Conservation (phyloP, 2,329 filamentous ascomycete genomes). For the Ophiognomonia clavigignenti-juglandacearum region DNA sequence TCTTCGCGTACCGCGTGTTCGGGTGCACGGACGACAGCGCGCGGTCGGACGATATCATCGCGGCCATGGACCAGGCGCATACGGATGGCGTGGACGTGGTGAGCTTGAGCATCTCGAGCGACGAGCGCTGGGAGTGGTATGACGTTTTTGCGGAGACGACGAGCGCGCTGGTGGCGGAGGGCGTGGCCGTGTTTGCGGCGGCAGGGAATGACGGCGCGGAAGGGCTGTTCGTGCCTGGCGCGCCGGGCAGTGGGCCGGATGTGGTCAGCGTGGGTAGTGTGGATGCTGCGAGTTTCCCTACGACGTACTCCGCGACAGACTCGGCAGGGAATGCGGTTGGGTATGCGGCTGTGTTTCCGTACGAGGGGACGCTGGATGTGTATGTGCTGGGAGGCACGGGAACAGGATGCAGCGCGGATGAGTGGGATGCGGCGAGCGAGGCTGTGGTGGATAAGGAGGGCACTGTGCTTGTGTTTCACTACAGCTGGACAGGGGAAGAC, state of each 20-base stretch:
- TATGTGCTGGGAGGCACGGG: conserved; percentile 12
- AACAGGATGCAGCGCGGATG: conserved; percentile 7
- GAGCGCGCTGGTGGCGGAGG: conserved; percentile 12
- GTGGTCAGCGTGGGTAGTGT: conserved; percentile 22
- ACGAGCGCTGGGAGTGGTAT: conserved; percentile 14
- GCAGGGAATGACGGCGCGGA: conserved; percentile 17
- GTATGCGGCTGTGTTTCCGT: conserved; percentile 20
- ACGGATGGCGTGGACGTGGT: conserved; percentile 25
- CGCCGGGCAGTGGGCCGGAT: conserved; percentile 15
- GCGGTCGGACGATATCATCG: conserved; percentile 20
- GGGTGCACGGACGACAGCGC: not conserved
- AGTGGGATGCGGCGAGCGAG: conserved; percentile 15
- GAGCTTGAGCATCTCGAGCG: conserved; percentile 22
- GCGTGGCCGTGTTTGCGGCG: conserved; percentile 20
- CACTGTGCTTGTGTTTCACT: conserved; percentile 12
- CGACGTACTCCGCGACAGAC: conserved; percentile 17
- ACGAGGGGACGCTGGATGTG: conserved; percentile 13
- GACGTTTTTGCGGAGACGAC: conserved; percentile 10
- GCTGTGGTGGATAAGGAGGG: conserved; percentile 15
- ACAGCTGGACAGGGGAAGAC: not conserved
- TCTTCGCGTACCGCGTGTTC: conserved; percentile 13
- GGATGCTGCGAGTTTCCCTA: conserved; percentile 16
- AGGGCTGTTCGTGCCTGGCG: not conserved
- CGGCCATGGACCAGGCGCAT: conserved; percentile 21
- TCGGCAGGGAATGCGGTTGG: conserved; percentile 13